A percentile compares a stretch with the other conserved stretches of the same genome.
Conservation (phyloP, 2,329 filamentous ascomycete genomes). For the Dothistroma septosporum region DNA sequence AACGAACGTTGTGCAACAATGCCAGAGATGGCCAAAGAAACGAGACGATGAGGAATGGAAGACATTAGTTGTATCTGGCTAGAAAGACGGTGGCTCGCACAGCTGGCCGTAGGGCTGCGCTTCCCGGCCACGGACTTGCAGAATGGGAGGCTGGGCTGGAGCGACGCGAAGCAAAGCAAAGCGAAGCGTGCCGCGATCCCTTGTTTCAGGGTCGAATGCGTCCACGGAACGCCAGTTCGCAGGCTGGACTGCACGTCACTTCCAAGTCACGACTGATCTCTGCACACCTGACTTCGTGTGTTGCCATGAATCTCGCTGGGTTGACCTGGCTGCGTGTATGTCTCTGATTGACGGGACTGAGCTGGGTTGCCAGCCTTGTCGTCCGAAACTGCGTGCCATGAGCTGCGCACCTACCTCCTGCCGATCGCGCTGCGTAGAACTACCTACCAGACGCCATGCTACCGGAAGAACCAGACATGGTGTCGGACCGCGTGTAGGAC, state of each 20-base stretch:
- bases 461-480: no score
- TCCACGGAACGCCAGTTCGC: neutral
- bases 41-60: neutral
- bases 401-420: neutral
- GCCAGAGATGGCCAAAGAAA: neutral
- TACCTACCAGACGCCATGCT: no score
- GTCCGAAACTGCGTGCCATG: neutral
- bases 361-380: neutral
- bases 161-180: no score
- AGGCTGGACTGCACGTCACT: slow-evolving; percentile 4
- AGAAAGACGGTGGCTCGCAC: slow-evolving; percentile 1
- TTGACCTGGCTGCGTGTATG: neutral
- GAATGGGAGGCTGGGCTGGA: neutral
- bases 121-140: neutral
- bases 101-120: neutral
- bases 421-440: no score
- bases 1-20: neutral
- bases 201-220: neutral
- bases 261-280: neutral
- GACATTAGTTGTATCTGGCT: neutral
- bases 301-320: neutral
- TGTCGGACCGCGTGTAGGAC: no score
- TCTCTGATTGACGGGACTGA: neutral
- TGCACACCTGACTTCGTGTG: no score
- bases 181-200: neutral